Evolutionary conservation across 345 rosid genomes (phyloP), one percentile per base, ranked within the genome.

Genomic region (Moricandia moricandioides): DNA sequence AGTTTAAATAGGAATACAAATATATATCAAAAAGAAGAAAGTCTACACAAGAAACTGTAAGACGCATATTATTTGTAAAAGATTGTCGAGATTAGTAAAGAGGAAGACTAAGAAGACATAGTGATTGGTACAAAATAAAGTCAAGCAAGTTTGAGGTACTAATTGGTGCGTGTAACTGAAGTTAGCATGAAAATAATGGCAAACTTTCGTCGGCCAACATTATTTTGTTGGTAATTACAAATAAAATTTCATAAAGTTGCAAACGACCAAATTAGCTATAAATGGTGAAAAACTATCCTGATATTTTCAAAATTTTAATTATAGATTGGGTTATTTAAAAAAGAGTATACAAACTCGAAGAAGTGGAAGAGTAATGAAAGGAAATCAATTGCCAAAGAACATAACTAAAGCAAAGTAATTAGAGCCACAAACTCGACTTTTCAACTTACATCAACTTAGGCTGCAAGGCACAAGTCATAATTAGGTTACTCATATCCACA

Each of bases 381-480:
- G 17, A 68, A 68, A 45, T 26, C 62, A 51, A 60, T 7, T 47
- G 62, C 11, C 27, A 10, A 21, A 62, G 18, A 52, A 55, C 17
- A 66, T 31, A 47, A 29, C 56, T 51, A 69, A 75, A 76, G 45
- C 17, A 30, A 62, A 52, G 8, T 65, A 54, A 18, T 65, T 31
- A 58, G 60, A 63, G 65, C 65, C 75, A 70, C 71, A 67, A 16
- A 34, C 29, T 47, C 55, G 7, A 65, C 76, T 57, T 57, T 71
- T 71, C 65, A 78, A 78, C 62, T 54, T 69, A 61, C 62, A 75
- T 62, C 75, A 76, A 62, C 80, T 78, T 78, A 72, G 39, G 31
- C 65, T 62, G 17, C 81, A 78, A 78, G 78, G 43, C 74, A 67
- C 43, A 62, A 78, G 81, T 78, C 78, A 78, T 73, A 72, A 78